Evolutionary conservation across 768 basidiomycete species (phyloP), one percentile per base, ranked within the genome.

Genomic region (Tephrocybe sp.): DNA sequence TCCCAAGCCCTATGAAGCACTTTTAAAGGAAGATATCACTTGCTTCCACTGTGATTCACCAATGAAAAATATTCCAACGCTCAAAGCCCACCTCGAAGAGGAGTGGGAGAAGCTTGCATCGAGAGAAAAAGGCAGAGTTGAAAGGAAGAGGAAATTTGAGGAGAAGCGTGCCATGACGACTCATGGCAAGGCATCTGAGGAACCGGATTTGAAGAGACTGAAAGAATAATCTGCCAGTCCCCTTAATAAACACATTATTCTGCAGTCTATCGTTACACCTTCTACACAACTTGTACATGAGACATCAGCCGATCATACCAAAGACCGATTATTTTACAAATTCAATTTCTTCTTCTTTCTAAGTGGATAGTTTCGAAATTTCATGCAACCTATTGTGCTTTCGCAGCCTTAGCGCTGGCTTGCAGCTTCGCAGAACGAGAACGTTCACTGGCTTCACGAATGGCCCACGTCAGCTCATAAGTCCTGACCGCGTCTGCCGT

Each of bases 391-490:
- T 53, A 42, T 39, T 55, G 47, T n/a, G 47, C 54, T 37, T 65
- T 54, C 4, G 59, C 60, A 42, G 66, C 60, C 27, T 65, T 59
- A 2, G 49, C 51, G 41, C 65, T 64, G 13, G 69, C 66, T 55
- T 72, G 70, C 36, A 74, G 58, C 53, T 67, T 80, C 19, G 67
- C 69, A 12, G 65, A 73, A 25, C 82, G 81, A 52, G 82, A 82
- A 42, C 75, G 77, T 63, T 92, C 89, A 56, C 81, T 82, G 25
- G 90, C 86, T 54, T 80, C 74, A 41, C 92, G 85, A 64, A 95
- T 94, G 23, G 92, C 91, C 93, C 93, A 95, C 19, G 92, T 94
- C 53, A 95, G 75, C 65, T 94, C 84, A 58, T 95, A 95, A 6
- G 92, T 88, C 69, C 79, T 84, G 59, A 84, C 86, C 36, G 92